phyloP scores from a whole-genome alignment of 2,329 filamentous ascomycete genomes.

The Talaromyces sp. region DNA sequence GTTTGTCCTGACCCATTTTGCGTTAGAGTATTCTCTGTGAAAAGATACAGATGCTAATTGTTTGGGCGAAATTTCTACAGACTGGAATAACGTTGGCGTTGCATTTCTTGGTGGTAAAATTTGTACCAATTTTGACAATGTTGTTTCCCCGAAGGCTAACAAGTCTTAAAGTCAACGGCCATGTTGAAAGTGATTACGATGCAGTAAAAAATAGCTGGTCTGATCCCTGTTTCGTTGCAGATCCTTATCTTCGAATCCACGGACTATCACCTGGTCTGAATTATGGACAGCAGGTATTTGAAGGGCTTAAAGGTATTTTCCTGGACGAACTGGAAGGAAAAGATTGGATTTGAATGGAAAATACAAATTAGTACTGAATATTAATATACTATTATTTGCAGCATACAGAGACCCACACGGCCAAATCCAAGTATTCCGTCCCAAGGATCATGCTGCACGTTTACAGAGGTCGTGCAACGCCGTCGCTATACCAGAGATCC shows the following conservation, averaged over 20 bases:
- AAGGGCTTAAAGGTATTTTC: slow-evolving; percentile 43
- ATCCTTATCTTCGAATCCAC: slow-evolving; percentile 51
- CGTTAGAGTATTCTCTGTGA: too few species aligned
- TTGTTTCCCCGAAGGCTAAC: not conserved
- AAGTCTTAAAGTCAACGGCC: slow-evolving; percentile 45
- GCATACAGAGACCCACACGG: slow-evolving; percentile 16
- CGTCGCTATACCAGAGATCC: slow-evolving; percentile 29
- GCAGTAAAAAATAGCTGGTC: slow-evolving; percentile 49
- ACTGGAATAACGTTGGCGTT: not conserved
- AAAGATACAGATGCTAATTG: not conserved
- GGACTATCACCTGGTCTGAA: slow-evolving; percentile 53
- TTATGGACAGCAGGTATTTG: slow-evolving; percentile 53
- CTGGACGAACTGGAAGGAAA: not conserved
- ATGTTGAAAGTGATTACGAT: slow-evolving; percentile 51
- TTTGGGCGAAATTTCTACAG: not conserved
- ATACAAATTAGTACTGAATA: not conserved
- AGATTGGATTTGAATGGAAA: too few species aligned
- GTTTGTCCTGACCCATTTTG: not conserved
- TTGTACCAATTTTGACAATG: not conserved
- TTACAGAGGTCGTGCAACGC: slow-evolving; percentile 21
- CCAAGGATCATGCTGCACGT: slow-evolving; percentile 25
- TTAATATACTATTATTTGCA: slow-evolving; percentile 1
- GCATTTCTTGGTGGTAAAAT: not conserved
- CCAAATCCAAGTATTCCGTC: slow-evolving; percentile 30
- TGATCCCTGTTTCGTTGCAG: slow-evolving; percentile 46